Evolutionary conservation across 495 filamentous ascomycete genomes (phyloP), one percentile per base, ranked within the genome.

Genomic region (Penicillium diatomitis): DNA sequence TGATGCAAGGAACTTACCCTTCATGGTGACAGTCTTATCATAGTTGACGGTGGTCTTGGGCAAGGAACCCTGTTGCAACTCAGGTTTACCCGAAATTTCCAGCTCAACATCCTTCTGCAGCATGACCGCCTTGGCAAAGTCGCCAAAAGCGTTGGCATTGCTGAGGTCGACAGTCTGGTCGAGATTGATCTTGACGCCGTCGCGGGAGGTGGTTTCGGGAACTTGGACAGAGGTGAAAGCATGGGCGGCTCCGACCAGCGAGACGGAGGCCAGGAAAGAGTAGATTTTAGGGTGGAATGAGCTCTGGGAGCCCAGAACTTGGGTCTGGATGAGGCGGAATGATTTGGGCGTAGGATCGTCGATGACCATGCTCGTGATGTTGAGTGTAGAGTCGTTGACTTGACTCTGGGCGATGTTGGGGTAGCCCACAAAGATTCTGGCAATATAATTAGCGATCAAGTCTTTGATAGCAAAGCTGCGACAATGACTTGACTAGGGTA

Each of bases 371-470:
- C 67, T 58, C 10, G 74, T 73, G 56, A 90, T 65, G 28, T 71
- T 69, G 39, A 90, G 71, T 10, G 70, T 75, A 12, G 87, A 82
- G 20, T 78, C 64, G 54, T 86, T 77, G 50, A 90, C 72, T 59
- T 81, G 80, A 40, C 68, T 35, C 61, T 90, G 85, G 27, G 86
- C 84, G 48, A 87, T 86, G 46, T 78, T 75, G 43, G 86, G 86
- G 38, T 87, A 82, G 4, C 64, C 86, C 49, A 88, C 85, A 53
- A 84, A 83, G 43, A 89, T 63, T 37, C 87, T 91, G 61, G 47
- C 51, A 52, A 9, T 3, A 31, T 31, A 4, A 10, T 40, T 32
- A 32, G 48, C 29, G 11, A 32, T 6, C n/a, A 12, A 35, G 10
- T 29, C 27, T 27, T 9, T 10, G 4, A 11, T 20, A 20, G 20